Evolutionary conservation across 2,329 filamentous ascomycete genomes (phyloP).

Genomic region (Verticillium zaregamsianum): DNA sequence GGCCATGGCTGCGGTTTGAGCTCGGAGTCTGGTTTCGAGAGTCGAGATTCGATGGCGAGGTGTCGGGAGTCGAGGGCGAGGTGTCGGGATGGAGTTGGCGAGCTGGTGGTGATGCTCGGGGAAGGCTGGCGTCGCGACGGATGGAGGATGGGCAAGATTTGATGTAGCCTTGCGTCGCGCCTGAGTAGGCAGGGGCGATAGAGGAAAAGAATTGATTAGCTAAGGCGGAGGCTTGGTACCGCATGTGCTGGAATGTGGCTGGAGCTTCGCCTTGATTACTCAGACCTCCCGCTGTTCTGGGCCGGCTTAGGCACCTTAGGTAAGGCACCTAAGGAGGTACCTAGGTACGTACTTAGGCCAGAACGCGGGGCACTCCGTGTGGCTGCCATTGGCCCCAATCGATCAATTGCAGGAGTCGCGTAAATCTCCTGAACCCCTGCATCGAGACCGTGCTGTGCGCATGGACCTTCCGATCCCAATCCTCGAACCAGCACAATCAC

Average conservation of each 20-base stretch:
- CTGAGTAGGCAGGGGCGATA: neutral
- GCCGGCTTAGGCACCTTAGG: too few relatives aligned
- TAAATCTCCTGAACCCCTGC: neutral
- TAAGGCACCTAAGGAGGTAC: too few relatives aligned
- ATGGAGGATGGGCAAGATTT: conserved; percentile 10
- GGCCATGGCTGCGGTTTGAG: conserved; percentile 56
- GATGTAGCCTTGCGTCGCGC: conserved; percentile 9
- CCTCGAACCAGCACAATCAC: neutral
- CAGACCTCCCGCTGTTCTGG: neutral
- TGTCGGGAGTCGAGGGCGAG: neutral
- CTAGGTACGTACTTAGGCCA: too few relatives aligned
- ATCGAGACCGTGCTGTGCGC: neutral
- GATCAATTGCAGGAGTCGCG: neutral
- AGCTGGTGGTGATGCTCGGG: neutral
- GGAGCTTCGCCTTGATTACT: neutral
- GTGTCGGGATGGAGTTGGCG: conserved; percentile 1
- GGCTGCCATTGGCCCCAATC: neutral
- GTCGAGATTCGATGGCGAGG: neutral
- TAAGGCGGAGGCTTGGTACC: neutral
- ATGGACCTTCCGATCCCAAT: neutral
- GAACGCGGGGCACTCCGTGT: neutral
- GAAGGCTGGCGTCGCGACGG: neutral
- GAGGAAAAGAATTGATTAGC: neutral
- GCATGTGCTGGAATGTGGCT: neutral
- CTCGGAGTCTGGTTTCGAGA: neutral